phyloP scores from a whole-genome alignment of 257 asterid species.

The Marsdenia floribunda region DNA sequence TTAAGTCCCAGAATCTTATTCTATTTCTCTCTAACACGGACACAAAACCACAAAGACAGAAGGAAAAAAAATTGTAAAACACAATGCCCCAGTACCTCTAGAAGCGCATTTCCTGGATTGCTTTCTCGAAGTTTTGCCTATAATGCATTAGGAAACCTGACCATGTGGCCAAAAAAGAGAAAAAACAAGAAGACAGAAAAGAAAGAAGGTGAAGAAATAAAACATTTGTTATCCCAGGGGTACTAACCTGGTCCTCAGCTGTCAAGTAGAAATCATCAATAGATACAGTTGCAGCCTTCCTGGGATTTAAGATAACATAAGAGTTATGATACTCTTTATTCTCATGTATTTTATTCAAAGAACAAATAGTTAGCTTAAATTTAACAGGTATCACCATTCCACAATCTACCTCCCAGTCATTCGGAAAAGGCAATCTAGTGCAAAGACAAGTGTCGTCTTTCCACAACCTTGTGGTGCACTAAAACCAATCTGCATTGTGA shows the following conservation, averaged over 20 bases:
- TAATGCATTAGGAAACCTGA: conserved; percentile 13
- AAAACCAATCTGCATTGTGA: conserved; percentile 79
- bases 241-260: conserved; percentile 75
- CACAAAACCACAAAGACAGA: background rate
- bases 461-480: conserved; percentile 99
- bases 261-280: conserved; percentile 97
- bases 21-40: background rate
- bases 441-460: conserved; percentile 92
- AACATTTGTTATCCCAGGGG: background rate
- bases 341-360: background rate
- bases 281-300: conserved; percentile 81
- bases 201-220: conserved; percentile 11
- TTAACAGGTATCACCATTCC: conserved; percentile 35
- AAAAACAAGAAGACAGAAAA: conserved; percentile 7
- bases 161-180: background rate
- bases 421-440: conserved; percentile 73
- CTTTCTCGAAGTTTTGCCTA: conserved; percentile 79
- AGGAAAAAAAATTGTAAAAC: background rate
- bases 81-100: conserved; percentile 51
- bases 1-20: conserved; percentile 3
- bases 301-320: conserved; percentile 39
- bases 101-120: conserved; percentile 77
- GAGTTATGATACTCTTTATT: conserved; percentile 29
- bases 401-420: conserved; percentile 83
- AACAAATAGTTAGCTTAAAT: conserved; percentile 9